Conservation (phyloP, 306 rosid genomes). For the Pterocarpus santalinus region DNA sequence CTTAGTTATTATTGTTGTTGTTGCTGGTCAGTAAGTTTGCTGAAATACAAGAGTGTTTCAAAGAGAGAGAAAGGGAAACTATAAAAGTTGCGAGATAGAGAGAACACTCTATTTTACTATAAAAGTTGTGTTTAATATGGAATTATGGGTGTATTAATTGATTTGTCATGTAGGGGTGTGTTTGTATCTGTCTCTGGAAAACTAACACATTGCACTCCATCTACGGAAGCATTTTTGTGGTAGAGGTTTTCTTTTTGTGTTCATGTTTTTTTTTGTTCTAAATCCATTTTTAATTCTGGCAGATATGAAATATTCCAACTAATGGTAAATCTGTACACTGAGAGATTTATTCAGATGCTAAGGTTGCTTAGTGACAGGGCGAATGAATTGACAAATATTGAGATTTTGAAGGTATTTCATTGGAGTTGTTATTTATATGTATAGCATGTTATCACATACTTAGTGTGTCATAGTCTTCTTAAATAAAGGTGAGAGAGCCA, state of each 20-base stretch:
- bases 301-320: slow-evolving; percentile 98
- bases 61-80: too few species aligned
- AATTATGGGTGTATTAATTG: too few species aligned
- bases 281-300: slow-evolving; percentile 53
- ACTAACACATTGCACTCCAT: slow-evolving; percentile 15
- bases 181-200: slow-evolving; percentile 8
- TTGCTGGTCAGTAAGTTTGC: too few species aligned
- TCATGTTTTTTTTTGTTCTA: slow-evolving; percentile 33
- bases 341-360: slow-evolving; percentile 97
- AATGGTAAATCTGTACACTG: slow-evolving; percentile 94
- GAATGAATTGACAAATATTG: slow-evolving; percentile 85
- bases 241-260: slow-evolving; percentile 29
- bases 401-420: slow-evolving; percentile 85
- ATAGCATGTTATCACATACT: slow-evolving; percentile 30
- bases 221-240: slow-evolving; percentile 7
- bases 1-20: too few species aligned
- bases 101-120: too few species aligned
- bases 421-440: slow-evolving; percentile 37
- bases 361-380: slow-evolving; percentile 95
- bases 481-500: slow-evolving; percentile 3
- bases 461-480: slow-evolving; percentile 22
- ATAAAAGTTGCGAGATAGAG: too few species aligned
- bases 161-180: background rate
- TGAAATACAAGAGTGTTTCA: too few species aligned
- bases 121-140: too few species aligned